Conservation (phyloP, 805 yeast species). For the Schizosaccharomyces octosporus region DNA sequence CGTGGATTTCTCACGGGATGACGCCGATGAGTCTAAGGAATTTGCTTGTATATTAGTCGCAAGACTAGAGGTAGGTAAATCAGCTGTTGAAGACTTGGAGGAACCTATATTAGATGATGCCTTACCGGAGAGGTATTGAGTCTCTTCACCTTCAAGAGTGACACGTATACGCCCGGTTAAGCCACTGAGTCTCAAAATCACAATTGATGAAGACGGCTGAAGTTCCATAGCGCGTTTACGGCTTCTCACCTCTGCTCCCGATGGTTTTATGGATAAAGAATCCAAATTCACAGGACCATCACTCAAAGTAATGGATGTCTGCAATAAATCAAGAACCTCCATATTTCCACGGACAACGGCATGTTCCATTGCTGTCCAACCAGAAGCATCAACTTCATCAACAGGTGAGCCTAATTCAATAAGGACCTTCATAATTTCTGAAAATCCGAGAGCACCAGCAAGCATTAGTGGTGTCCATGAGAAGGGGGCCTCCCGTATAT, state of each 20-base stretch:
- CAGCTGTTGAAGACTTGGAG: neutral
- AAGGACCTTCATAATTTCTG: constrained; percentile 30
- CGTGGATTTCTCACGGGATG: neutral
- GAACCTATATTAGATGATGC: neutral
- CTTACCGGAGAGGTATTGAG: neutral
- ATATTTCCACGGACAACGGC: constrained; percentile 78
- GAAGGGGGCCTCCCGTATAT: constrained; percentile 31
- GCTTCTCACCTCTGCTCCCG: neutral
- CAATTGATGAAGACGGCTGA: neutral
- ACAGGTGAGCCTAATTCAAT: constrained; percentile 28
- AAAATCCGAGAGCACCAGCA: constrained; percentile 68
- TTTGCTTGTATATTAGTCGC: neutral
- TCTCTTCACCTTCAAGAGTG: neutral
- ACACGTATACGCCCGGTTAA: neutral
- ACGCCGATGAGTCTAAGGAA: neutral
- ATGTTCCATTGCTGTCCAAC: constrained; percentile 96
- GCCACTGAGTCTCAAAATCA: neutral
- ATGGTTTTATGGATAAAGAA: neutral
- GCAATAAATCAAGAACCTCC: constrained; percentile 29
- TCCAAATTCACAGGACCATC: neutral
- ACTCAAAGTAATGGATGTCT: neutral
- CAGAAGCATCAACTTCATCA: constrained; percentile 47
- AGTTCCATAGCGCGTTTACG: neutral
- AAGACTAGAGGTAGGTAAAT: neutral
- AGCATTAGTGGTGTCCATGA: constrained; percentile 89